These are phyloP conservation scores for Gautieria morchelliformis DNA, from an alignment of 768 basidiomycete species.

Conservation along the genomic window DNA sequence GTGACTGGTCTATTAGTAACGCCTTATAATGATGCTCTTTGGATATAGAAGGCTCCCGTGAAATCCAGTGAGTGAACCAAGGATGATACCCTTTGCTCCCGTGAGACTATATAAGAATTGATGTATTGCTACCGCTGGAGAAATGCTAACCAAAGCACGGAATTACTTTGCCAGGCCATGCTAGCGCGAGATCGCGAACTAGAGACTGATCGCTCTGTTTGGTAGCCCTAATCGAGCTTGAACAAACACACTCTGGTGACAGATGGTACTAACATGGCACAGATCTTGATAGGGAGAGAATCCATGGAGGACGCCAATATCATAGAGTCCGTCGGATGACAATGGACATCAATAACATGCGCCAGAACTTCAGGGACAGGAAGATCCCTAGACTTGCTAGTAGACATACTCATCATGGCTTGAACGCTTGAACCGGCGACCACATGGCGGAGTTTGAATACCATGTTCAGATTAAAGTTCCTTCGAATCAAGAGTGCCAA, in stretches of 20 bases:
- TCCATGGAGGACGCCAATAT: constrained; percentile 65
- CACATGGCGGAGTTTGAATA: not conserved
- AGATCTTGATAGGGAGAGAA: constrained; percentile 53
- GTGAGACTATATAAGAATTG: constrained; percentile 9
- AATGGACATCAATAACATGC: constrained; percentile 82
- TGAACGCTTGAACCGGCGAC: no score
- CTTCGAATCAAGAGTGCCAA: constrained; percentile 1
- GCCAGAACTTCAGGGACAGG: constrained; percentile 31
- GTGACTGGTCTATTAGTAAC: constrained; percentile 44
- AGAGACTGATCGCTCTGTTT: constrained; percentile 55
- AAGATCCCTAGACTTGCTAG: not conserved
- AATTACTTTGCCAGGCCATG: constrained; percentile 58
- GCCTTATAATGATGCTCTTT: constrained; percentile 69
- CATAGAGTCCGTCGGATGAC: constrained; percentile 82
- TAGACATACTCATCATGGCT: not conserved
- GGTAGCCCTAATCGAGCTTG: constrained; percentile 29
- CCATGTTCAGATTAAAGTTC: constrained; percentile 2
- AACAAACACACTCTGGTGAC: no score
- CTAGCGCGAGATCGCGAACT: constrained; percentile 54
- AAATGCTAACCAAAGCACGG: constrained; percentile 74
- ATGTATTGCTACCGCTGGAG: constrained; percentile 7
- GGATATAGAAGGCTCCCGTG: constrained; percentile 29
- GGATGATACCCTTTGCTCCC: constrained; percentile 71
- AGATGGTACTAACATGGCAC: constrained; percentile 49
- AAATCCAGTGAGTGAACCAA: constrained; percentile 83